A percentile compares a stretch with the other conserved stretches of the same genome.
These are phyloP conservation scores for Paraconiothyrium sp. DNA, from an alignment of 2,329 filamentous ascomycete species.

Conservation along the genomic window DNA sequence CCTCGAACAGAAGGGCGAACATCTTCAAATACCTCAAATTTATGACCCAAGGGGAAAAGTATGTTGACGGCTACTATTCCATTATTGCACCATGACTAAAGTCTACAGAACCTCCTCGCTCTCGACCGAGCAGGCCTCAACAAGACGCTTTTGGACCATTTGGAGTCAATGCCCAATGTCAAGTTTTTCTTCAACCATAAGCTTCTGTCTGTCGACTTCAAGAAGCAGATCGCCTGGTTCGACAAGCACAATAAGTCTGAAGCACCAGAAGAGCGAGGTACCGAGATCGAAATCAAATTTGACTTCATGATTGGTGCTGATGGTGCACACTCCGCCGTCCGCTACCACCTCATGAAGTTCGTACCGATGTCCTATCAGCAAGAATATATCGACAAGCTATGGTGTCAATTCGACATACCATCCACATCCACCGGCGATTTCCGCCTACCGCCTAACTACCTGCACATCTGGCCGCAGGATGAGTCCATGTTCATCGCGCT, in stretches of 20 bases:
- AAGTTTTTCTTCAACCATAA: constrained; percentile 94
- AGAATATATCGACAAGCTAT: constrained; percentile 93
- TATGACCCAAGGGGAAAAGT: constrained; percentile 92
- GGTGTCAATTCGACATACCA: constrained; percentile 93
- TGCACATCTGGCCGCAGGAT: constrained; percentile 96
- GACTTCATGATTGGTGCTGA: constrained; percentile 95
- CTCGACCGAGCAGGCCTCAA: constrained; percentile 88
- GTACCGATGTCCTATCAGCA: constrained; percentile 90
- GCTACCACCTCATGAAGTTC: constrained; percentile 97
- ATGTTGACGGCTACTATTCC: constrained; percentile 40
- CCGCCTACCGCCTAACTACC: constrained; percentile 86
- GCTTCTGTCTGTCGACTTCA: constrained; percentile 88
- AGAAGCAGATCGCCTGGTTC: constrained; percentile 83
- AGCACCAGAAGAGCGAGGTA: constrained; percentile 30
- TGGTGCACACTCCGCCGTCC: constrained; percentile 89
- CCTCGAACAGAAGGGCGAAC: constrained; percentile 69
- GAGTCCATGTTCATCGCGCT: constrained; percentile 99
- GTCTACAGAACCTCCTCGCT: constrained; percentile 78
- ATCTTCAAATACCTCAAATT: constrained; percentile 82
- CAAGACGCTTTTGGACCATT: constrained; percentile 80
- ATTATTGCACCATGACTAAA: constrained; percentile 17
- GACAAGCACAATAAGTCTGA: constrained; percentile 61
- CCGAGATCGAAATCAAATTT: constrained; percentile 84
- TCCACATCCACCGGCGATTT: constrained; percentile 67
- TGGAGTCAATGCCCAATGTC: constrained; percentile 88